Evolutionary conservation across 2,329 filamentous ascomycete species (phyloP).

Genomic region (Neofusicoccum cordaticola): DNA sequence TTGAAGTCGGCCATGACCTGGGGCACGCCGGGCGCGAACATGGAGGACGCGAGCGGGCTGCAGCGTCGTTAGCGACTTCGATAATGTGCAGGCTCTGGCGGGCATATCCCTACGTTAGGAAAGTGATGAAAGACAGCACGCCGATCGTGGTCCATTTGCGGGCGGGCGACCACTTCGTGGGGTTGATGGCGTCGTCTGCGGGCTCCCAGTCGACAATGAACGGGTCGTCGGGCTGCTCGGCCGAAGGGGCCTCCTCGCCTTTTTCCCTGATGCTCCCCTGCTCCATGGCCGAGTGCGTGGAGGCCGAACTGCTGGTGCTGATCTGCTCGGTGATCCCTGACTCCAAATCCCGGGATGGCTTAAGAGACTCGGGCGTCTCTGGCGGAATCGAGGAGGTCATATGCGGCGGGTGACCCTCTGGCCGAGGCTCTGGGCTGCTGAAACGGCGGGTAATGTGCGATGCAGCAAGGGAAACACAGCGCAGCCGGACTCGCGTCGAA

Average conservation of each 20-base stretch:
- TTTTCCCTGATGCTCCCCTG: not conserved
- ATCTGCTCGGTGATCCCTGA: not conserved
- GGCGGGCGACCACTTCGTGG: conserved; percentile 24
- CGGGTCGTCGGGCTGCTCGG: conserved; percentile 4
- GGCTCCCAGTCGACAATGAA: conserved; percentile 15
- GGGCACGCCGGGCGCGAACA: conserved; percentile 27
- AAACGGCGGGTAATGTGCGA: not conserved
- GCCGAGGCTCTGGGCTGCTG: not conserved
- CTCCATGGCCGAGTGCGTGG: not conserved
- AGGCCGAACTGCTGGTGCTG: not conserved
- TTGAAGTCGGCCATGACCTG: conserved; percentile 24
- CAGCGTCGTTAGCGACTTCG: not conserved
- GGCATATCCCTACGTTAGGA: conserved; percentile 27
- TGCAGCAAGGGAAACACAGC: not conserved
- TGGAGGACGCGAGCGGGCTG: conserved; percentile 27
- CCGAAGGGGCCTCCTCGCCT: not conserved
- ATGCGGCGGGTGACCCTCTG: not conserved
- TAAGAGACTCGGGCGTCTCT: not conserved
- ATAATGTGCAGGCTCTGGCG: not conserved
- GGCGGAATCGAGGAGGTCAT: not conserved
- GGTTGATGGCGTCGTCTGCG: conserved; percentile 23
- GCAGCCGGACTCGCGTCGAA: not conserved
- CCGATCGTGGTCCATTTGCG: conserved; percentile 32
- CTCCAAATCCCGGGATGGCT: not conserved
- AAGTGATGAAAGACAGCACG: conserved; percentile 29